Conservation (phyloP, 345 rosid genomes). For the Gossypium thurberi region DNA sequence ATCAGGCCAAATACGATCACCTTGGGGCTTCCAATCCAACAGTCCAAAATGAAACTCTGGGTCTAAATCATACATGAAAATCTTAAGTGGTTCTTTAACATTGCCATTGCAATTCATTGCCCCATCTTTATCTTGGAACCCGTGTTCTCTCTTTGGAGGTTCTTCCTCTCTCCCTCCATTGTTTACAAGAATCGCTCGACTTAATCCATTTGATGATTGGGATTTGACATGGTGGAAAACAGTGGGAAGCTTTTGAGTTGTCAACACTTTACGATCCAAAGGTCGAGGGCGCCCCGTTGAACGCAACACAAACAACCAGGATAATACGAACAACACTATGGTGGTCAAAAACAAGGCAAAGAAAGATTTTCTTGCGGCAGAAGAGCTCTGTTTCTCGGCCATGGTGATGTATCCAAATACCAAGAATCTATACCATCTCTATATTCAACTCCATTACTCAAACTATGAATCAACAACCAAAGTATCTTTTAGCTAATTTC, state of each 20-base stretch:
- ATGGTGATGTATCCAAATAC: constrained; percentile 22
- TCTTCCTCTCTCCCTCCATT: constrained; percentile 7
- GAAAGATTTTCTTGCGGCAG: constrained; percentile 36
- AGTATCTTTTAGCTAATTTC: background rate
- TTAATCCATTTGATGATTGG: constrained; percentile 17
- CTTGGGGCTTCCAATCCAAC: constrained; percentile 60
- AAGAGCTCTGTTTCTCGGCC: constrained; percentile 48
- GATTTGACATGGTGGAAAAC: constrained; percentile 22
- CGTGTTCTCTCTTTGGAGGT: background rate
- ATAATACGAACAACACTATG: constrained; percentile 42
- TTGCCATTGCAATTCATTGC: constrained; percentile 15
- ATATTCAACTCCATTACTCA: background rate
- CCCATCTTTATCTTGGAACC: constrained; percentile 11
- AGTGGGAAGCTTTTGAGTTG: constrained; percentile 23
- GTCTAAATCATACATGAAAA: constrained; percentile 85
- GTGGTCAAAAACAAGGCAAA: constrained; percentile 38
- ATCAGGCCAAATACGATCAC: constrained; percentile 71
- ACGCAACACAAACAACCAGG: constrained; percentile 67
- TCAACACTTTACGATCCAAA: constrained; percentile 28
- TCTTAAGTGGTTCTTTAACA: constrained; percentile 38
- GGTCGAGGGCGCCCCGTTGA: constrained; percentile 40
- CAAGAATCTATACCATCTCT: background rate
- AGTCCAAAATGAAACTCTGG: constrained; percentile 85
- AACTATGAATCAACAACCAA: constrained; percentile 1
- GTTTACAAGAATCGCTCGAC: constrained; percentile 24